Base-by-base conservation (phyloP, 2,329 filamentous ascomycete genomes). In the Fusarium papillatum region DNA sequence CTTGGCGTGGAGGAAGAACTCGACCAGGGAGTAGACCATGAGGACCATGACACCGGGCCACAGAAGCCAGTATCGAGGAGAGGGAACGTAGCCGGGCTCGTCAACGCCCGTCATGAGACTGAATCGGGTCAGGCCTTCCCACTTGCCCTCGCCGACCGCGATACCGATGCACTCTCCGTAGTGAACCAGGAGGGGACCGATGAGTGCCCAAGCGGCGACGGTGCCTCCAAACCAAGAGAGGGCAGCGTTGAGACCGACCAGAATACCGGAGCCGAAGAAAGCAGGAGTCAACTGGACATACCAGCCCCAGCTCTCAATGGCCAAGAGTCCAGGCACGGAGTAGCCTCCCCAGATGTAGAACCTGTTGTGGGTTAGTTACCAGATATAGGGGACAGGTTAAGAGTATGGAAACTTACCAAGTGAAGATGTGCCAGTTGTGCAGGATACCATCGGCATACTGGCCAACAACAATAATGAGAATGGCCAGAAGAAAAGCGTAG, bases 291-390 rank as follows among this genome's bases (percentile, higher is more conserved):
- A 88, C 75, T 91, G 90, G 57, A 91, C 84, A 73, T 88, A 85
- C 90, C 90, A 92, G 16, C 89, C 89, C 91, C 90, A 92, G 81
- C 88, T 90, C 81, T 92, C 90, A 22, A 89, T 86, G 57, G 85
- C 84, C 26, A 79, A 68, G 36, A 91, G 83, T 0, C 88, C 89
- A 19, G 81, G 80, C 73, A 87, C 89, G 53, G 83, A 86, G 81
- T 90, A 87, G 64, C 86, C 84, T 66, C 86, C 84, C 89, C 90
- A 91, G 76, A 88, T 87, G 79, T 86, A 90, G 80, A 91, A 86
- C 63, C 61, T 64, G 5, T 31, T 6, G 2, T 2, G 14, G n/a
- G 22, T 31, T 22, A 50, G 31, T 64, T 14, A 22, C 7, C 10
- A 19, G 22, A 10, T 22, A 24, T 14, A 24, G 14, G 13, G 10